Evolutionary conservation across 2,329 filamentous ascomycete genomes (phyloP).

Genomic region (Microcera coccophila): DNA sequence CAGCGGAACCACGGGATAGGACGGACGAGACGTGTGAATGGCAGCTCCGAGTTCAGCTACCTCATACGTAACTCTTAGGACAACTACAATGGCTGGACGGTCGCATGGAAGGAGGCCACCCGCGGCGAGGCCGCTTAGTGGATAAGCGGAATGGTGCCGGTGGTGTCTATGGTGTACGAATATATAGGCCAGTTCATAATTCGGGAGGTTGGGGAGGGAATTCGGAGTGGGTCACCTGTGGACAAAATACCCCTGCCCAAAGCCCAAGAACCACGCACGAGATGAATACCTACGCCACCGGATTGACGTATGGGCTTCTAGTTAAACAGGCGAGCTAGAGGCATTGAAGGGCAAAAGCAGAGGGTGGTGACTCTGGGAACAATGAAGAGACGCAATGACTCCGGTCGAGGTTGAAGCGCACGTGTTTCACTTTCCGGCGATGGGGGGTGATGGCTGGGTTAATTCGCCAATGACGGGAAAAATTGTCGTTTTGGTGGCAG

Average conservation of each 20-base stretch:
- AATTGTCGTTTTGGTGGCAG: no score
- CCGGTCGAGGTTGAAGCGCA: no score
- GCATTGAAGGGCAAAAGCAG: no score
- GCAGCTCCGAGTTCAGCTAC: no score
- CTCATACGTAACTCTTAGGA: no score
- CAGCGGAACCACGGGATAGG: background rate
- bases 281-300: slow-evolving; percentile 1
- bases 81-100: slow-evolving; percentile 4
- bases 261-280: background rate
- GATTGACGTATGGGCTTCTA: background rate
- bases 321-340: no score
- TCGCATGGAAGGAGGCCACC: slow-evolving; percentile 24
- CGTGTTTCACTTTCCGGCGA: no score
- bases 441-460: no score
- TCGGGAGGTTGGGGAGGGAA: slow-evolving; percentile 22
- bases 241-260: background rate
- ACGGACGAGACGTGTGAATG: slow-evolving; percentile 1
- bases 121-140: slow-evolving; percentile 18
- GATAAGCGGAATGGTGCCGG: slow-evolving; percentile 6
- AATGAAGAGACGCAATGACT: no score
- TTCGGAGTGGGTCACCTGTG: slow-evolving; percentile 1
- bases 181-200: slow-evolving; percentile 11
- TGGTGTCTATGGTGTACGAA: slow-evolving; percentile 6
- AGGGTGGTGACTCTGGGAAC: no score
- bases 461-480: no score